Percentiles rank a stretch among this genome's conserved stretches.
phyloP scores from a whole-genome alignment of 331 rosid species.

The Erythrophleum ivorense region DNA sequence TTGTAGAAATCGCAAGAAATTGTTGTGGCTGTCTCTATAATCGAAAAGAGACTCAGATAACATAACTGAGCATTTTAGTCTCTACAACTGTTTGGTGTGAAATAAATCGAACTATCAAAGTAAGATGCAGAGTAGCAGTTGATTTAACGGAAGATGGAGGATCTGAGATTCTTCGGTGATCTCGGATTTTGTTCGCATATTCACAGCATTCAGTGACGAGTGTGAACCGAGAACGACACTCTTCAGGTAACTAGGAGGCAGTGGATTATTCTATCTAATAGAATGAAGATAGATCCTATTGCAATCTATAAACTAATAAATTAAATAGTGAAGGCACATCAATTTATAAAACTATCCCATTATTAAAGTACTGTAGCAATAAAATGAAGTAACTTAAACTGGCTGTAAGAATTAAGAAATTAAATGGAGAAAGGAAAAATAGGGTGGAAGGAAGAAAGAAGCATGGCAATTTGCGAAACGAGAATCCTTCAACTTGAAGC shows the following conservation, averaged over 20 bases:
- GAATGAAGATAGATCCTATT: neutral
- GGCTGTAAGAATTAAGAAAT: neutral
- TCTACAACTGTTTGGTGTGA: neutral
- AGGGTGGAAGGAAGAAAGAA: neutral
- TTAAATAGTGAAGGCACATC: too few species aligned
- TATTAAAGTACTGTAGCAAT: neutral
- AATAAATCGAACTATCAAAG: neutral
- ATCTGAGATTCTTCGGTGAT: neutral
- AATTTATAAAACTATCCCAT: neutral
- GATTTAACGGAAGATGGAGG: neutral
- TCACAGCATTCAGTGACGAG: neutral
- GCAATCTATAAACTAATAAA: neutral
- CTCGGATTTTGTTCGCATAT: neutral
- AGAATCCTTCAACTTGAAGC: neutral
- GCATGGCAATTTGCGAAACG: neutral
- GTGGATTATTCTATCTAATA: constrained; percentile 14
- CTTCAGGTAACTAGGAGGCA: neutral
- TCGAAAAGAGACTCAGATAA: neutral
- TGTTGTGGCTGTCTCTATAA: neutral
- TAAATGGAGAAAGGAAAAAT: neutral
- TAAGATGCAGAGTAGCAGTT: neutral
- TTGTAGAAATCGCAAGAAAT: neutral
- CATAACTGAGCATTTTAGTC: neutral
- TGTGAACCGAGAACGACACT: neutral
- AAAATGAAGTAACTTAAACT: neutral